Conservation (phyloP, 2,329 filamentous ascomycete genomes). For the Pseudocercospora ulei region DNA sequence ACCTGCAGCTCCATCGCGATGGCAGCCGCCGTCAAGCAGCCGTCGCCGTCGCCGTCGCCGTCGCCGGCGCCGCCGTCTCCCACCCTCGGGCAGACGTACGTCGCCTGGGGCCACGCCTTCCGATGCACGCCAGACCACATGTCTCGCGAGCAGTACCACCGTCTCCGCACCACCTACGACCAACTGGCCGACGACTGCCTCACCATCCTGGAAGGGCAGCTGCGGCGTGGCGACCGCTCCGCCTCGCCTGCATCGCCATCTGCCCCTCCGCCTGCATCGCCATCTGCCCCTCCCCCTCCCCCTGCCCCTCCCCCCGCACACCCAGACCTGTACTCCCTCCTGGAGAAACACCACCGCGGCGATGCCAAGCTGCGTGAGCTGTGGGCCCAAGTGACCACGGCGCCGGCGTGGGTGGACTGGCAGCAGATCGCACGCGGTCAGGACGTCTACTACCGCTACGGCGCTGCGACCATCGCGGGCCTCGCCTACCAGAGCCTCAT, state of each 20-base stretch:
- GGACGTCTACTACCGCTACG: constrained; percentile 64
- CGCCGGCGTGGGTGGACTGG: constrained; percentile 59
- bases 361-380: constrained; percentile 49
- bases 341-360: constrained; percentile 42
- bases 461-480: constrained; percentile 51
- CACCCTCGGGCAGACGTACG: background rate
- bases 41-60: no score
- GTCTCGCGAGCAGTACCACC: constrained; percentile 47
- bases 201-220: background rate
- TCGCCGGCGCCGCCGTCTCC: no score
- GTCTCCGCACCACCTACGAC: constrained; percentile 56
- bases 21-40: no score
- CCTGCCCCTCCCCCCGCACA: background rate
- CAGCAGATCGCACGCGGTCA: constrained; percentile 60
- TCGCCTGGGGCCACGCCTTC: constrained; percentile 54
- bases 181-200: constrained; percentile 47
- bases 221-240: no score
- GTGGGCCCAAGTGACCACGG: constrained; percentile 54
- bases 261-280: no score
- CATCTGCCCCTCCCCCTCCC: no score
- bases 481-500: constrained; percentile 54
- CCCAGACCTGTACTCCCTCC: background rate
- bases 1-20: no score
- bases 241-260: no score
- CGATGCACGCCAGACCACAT: constrained; percentile 56